Evolutionary conservation across 306 rosid genomes (phyloP).

Genomic region (Lotus japonicus): DNA sequence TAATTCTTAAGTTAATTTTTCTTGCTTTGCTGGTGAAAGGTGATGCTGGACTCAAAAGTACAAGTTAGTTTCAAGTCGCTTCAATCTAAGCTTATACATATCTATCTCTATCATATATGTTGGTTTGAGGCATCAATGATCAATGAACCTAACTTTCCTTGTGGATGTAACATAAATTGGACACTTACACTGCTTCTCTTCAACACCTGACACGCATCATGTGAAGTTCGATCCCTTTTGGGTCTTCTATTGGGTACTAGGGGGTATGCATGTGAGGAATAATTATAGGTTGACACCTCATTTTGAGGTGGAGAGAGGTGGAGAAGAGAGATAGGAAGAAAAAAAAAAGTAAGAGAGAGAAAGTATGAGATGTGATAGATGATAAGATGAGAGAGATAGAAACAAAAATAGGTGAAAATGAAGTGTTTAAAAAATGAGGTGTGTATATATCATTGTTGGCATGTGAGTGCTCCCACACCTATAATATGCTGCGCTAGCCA

Average conservation of each 20-base stretch:
- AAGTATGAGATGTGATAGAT: too few relatives aligned
- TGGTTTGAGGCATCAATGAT: slow-evolving; percentile 29
- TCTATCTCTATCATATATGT: slow-evolving; percentile 18
- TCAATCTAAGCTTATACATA: neutral
- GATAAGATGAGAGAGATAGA: too few relatives aligned
- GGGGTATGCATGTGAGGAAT: neutral
- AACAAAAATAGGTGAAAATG: too few relatives aligned
- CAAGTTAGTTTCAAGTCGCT: slow-evolving; percentile 28
- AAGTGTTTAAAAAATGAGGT: too few relatives aligned
- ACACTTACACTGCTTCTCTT: slow-evolving; percentile 10
- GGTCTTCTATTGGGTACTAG: neutral
- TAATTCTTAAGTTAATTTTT: too few relatives aligned
- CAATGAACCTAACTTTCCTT: neutral
- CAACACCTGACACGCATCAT: slow-evolving; percentile 31
- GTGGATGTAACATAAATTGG: slow-evolving; percentile 18
- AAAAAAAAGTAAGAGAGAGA: too few relatives aligned
- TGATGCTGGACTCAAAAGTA: slow-evolving; percentile 36
- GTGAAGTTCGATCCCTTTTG: slow-evolving; percentile 31
- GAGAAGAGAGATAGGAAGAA: too few relatives aligned
- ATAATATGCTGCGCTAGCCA: slow-evolving; percentile 25
- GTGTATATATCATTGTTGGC: too few relatives aligned
- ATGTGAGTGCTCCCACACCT: slow-evolving; percentile 25
- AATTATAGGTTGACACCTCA: too few relatives aligned
- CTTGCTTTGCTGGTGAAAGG: slow-evolving; percentile 31
- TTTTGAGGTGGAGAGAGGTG: too few relatives aligned